These are phyloP conservation scores for Begonia fuchsioides DNA, from an alignment of 306 rosid species.

Conservation along the genomic window DNA sequence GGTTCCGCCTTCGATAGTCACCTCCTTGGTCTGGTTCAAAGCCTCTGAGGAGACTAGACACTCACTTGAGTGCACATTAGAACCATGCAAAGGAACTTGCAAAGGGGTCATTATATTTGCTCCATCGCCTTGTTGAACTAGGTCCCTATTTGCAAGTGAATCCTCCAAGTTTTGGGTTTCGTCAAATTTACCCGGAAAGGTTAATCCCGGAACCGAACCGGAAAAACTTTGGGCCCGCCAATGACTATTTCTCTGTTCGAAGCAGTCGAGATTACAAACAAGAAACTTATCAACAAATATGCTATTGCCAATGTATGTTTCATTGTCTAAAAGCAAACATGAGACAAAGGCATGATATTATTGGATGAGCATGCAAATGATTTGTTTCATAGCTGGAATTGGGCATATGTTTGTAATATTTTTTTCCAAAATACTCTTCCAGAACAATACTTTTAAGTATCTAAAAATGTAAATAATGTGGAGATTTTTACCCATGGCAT, in stretches of 20 bases:
- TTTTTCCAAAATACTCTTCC: no score
- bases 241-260: conserved; percentile 83
- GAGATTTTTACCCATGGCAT: conserved; percentile 79
- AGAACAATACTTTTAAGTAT: no score
- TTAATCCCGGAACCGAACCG: conserved; percentile 42
- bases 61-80: conserved; percentile 57
- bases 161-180: conserved; percentile 52
- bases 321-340: no score
- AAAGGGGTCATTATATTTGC: conserved; percentile 41
- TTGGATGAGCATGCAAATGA: no score
- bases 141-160: conserved; percentile 42
- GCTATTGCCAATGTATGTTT: no score
- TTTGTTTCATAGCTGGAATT: no score
- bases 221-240: conserved; percentile 80
- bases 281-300: neutral
- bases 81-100: conserved; percentile 45
- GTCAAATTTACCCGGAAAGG: conserved; percentile 70
- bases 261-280: conserved; percentile 7
- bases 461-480: neutral
- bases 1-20: conserved; percentile 81
- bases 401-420: no score
- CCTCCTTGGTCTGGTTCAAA: conserved; percentile 45
- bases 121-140: conserved; percentile 31
- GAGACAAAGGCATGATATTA: no score
- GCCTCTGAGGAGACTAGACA: conserved; percentile 36